Conservation (phyloP, 2,329 filamentous ascomycete species). For the Gaeumannomyces sp. region DNA sequence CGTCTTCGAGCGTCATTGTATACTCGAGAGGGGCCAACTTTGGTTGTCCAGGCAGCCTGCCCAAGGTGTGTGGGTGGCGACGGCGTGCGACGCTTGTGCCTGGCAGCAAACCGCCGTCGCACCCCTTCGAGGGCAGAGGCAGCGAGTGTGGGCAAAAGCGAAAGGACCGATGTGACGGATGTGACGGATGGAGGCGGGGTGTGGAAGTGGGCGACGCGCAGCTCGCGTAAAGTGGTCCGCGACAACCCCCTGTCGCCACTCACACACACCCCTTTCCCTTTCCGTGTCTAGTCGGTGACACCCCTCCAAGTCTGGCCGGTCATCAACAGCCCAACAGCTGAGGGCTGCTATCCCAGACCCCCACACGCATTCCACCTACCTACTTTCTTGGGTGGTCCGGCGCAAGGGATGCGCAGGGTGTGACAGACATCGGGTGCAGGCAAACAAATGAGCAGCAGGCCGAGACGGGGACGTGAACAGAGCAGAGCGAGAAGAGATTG, state of each 20-base stretch:
- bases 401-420: slow-evolving; percentile 9
- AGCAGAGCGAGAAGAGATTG: slow-evolving; percentile 2
- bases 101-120: neutral
- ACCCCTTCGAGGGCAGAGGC: neutral
- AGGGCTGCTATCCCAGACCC: no score
- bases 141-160: neutral
- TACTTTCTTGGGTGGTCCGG: neutral
- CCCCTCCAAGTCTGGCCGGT: neutral
- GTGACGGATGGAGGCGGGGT: slow-evolving; percentile 1
- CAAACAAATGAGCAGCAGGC: neutral
- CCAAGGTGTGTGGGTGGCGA: slow-evolving; percentile 1
- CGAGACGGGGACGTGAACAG: slow-evolving; percentile 1
- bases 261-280: neutral
- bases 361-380: neutral
- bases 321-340: no score
- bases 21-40: neutral
- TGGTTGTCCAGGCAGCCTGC: neutral
- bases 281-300: neutral
- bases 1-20: neutral
- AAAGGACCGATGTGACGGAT: neutral
- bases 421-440: neutral
- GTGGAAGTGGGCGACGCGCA: slow-evolving; percentile 8
- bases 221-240: slow-evolving; percentile 10
- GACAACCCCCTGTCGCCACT: neutral
- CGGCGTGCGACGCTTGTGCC: neutral